phyloP scores from a whole-genome alignment of 805 yeast species.

The Candida ponderosae region DNA sequence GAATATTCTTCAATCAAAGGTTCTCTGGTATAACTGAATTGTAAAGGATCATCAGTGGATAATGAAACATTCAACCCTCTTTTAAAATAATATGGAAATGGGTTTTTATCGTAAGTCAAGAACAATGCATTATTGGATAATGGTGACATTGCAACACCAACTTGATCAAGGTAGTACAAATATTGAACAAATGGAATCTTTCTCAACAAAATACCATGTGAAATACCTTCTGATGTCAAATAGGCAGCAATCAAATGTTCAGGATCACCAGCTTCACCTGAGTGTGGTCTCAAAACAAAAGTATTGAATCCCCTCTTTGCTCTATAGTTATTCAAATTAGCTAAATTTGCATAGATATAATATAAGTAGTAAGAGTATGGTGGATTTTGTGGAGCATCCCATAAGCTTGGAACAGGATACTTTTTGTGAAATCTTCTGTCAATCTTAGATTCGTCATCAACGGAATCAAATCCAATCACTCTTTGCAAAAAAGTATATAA shows the following conservation, averaged over 20 bases:
- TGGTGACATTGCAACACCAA: constrained; percentile 98
- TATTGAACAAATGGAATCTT: constrained; percentile 95
- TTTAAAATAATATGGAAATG: constrained; percentile 84
- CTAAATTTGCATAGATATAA: constrained; percentile 79
- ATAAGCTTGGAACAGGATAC: constrained; percentile 77
- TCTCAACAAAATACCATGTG: constrained; percentile 90
- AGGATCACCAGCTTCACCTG: constrained; percentile 99
- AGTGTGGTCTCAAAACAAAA: constrained; percentile 92
- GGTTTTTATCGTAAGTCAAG: constrained; percentile 93
- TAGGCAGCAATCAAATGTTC: constrained; percentile 91
- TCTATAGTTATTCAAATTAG: constrained; percentile 83
- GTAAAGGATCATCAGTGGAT: constrained; percentile 96
- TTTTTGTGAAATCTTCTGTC: constrained; percentile 79
- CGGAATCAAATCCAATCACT: constrained; percentile 96
- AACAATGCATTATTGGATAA: constrained; percentile 93
- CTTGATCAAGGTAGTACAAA: constrained; percentile 85
- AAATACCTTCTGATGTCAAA: constrained; percentile 82
- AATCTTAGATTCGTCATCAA: constrained; percentile 92
- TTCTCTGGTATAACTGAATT: constrained; percentile 93
- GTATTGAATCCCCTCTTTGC: constrained; percentile 70
- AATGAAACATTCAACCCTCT: constrained; percentile 91
- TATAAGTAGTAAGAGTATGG: constrained; percentile 96
- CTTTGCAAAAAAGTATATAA: constrained; percentile 81
- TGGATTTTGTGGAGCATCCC: constrained; percentile 79
- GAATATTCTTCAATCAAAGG: constrained; percentile 97